phyloP scores from a whole-genome alignment of 257 asterid genomes.

The Nicotiana benthamiana region DNA sequence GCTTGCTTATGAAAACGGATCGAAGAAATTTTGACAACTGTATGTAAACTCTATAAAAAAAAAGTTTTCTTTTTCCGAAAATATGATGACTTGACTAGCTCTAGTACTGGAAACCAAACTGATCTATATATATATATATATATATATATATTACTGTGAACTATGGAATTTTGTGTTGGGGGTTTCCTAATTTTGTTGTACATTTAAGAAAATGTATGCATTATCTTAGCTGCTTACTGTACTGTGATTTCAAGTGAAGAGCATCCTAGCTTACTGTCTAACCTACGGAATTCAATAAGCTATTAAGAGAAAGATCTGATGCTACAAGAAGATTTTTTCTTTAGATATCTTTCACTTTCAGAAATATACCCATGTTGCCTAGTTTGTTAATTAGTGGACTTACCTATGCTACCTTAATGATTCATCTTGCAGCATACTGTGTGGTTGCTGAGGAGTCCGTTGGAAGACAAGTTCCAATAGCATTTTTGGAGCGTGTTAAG shows the following conservation, averaged over 20 bases:
- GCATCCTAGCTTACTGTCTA: background rate
- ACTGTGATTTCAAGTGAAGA: background rate
- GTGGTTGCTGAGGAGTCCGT: slow-evolving; percentile 89
- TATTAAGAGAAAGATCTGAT: background rate
- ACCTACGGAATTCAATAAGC: background rate
- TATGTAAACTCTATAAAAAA: background rate
- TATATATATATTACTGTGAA: background rate
- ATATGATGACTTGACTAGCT: background rate
- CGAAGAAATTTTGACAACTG: background rate
- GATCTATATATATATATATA: background rate
- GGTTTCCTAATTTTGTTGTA: background rate
- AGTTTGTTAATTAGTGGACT: background rate
- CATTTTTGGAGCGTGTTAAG: slow-evolving; percentile 69
- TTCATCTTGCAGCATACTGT: slow-evolving; percentile 54
- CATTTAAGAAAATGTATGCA: background rate
- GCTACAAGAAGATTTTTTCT: background rate
- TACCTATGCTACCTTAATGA: background rate
- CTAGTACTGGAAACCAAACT: background rate
- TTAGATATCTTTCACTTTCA: background rate
- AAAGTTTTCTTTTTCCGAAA: background rate
- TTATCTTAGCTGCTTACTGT: background rate
- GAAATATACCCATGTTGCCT: background rate
- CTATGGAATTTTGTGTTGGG: background rate
- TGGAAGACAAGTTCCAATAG: slow-evolving; percentile 77
- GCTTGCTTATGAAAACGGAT: background rate